Base-by-base conservation (phyloP, 768 basidiomycete species). In the Leccinellum luteum region DNA sequence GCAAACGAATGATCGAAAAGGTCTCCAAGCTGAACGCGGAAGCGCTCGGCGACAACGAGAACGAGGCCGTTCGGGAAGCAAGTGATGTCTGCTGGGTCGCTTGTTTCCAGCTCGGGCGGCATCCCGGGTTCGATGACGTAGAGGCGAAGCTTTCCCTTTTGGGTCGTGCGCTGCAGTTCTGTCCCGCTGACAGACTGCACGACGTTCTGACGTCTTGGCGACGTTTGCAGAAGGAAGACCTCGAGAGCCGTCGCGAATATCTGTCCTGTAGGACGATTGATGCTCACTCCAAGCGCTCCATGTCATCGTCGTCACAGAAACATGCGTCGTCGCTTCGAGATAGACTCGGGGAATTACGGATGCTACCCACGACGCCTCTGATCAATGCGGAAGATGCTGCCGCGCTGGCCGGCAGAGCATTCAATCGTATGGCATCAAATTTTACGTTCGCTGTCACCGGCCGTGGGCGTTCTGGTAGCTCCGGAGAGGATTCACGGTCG, bases 81-180 rank as follows among this genome's bases (percentile, higher is more conserved):
- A 81, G 80, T 48, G 88, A 93, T 62, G 87, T 94, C 34, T 92
- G 89, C 61, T 98, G 95, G 95, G 85, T 89, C 27, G 85, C 89
- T 3, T 93, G 91, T 68, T 92, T 87, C 74, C 88, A 92, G 72
- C 82, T 98, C 3, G 95, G 92, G 15, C 83, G 87, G 57, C 89
- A 94, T 62, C 78, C 84, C 7, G 92, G 90, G 65, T 94, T 87
- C 65, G 66, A 78, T 2, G 87, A 94, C 58, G 71, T 83, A 6
- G 72, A 80, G 12, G 83, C 85, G 63, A 90, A 89, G 66, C 77
- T 93, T 58, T 75, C 73, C 2, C 78, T 96, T 1, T 72, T 98
- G 19, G 92, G 92, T 2, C 82, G 85, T 51, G 91, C 94, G 3
- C 76, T 98, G 28, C 87, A 93, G 65, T 78, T 97, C 17, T 96